Evolutionary conservation across 2,329 filamentous ascomycete species (phyloP).

Genomic region (Pseudocercospora fuligena): DNA sequence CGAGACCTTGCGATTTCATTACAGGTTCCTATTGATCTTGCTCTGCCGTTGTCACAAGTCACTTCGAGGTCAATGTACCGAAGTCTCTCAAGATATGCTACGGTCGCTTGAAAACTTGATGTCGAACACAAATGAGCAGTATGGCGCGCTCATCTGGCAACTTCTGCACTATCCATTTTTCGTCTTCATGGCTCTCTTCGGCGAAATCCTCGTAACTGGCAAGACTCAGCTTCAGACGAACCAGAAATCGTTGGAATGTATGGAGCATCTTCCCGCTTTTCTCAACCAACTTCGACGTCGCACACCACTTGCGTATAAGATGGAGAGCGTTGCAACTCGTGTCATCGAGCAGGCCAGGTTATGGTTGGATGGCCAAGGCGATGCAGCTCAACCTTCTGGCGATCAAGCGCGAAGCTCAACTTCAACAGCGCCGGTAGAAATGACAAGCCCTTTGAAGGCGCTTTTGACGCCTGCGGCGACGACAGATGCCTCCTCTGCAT

Average conservation of each 20-base stretch:
- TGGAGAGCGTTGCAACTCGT: constrained; percentile 19
- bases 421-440: not conserved
- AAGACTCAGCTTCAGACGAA: not conserved
- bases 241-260: constrained; percentile 14
- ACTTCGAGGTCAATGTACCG: constrained; percentile 15
- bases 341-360: not conserved
- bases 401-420: not conserved
- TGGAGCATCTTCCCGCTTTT: constrained; percentile 30
- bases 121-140: constrained; percentile 28
- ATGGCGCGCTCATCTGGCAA: constrained; percentile 34
- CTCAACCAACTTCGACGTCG: constrained; percentile 25
- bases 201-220: constrained; percentile 21
- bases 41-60: constrained; percentile 18
- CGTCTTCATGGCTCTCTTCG: constrained; percentile 31
- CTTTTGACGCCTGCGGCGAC: not conserved
- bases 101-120: constrained; percentile 24
- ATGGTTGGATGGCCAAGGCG: not conserved
- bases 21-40: constrained; percentile 23
- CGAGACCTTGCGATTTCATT: constrained; percentile 21
- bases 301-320: constrained; percentile 25
- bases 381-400: not conserved
- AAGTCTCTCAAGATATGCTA: constrained; percentile 25
- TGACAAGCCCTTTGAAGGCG: not conserved
- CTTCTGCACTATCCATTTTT: constrained; percentile 33
- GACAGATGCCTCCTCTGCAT: not conserved